phyloP scores from a whole-genome alignment of 306 rosid genomes.

The Fagus sylvatica region DNA sequence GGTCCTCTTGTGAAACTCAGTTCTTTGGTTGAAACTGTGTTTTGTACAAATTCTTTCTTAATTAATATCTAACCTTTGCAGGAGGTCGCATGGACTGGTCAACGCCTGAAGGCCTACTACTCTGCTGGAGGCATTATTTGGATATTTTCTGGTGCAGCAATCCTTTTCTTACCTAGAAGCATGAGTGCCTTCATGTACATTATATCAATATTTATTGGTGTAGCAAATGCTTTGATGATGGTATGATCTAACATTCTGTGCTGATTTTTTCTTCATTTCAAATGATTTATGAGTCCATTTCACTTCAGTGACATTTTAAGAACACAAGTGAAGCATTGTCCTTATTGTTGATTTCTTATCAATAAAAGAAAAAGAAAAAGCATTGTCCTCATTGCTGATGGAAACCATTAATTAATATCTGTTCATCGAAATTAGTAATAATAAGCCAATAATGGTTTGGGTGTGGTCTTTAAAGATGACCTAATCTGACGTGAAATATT shows the following conservation, averaged over 20 bases:
- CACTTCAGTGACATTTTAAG: background rate
- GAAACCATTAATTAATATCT: background rate
- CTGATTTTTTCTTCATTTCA: constrained; percentile 1
- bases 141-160: constrained; percentile 75
- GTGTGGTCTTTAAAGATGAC: background rate
- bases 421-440: background rate
- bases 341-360: background rate
- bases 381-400: background rate
- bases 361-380: background rate
- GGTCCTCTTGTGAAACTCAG: constrained; percentile 46
- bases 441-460: background rate
- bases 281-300: constrained; percentile 10
- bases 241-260: constrained; percentile 40
- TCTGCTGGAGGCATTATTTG: constrained; percentile 79
- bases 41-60: background rate
- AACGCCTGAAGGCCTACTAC: constrained; percentile 67
- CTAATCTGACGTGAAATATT: background rate
- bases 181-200: constrained; percentile 69
- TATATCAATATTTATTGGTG: constrained; percentile 65
- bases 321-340: background rate
- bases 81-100: constrained; percentile 88
- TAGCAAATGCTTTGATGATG: constrained; percentile 90
- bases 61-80: constrained; percentile 19
- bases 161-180: constrained; percentile 58
- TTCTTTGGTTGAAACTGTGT: constrained; percentile 4